Percentiles rank a stretch among this genome's conserved stretches.
phyloP scores from a whole-genome alignment of 352 stramenopile species.

The Phytophthora lateralis region DNA sequence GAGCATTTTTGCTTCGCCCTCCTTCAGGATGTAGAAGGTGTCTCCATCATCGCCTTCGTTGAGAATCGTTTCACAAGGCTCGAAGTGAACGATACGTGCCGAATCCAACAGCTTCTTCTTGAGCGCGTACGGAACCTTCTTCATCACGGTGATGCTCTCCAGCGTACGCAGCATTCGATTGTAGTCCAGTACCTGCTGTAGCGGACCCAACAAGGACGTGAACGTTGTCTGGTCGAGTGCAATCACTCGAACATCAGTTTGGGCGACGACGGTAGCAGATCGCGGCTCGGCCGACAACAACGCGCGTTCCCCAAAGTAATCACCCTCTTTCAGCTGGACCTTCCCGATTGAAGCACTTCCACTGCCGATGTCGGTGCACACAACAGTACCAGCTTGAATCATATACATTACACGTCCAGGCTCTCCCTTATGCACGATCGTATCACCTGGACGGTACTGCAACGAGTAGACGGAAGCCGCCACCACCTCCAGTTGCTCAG shows the following conservation, averaged over 20 bases:
- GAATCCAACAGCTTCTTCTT: slow-evolving; percentile 56
- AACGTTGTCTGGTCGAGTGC: slow-evolving; percentile 93
- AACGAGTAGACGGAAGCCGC: slow-evolving; percentile 50
- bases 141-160: slow-evolving; percentile 60
- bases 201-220: slow-evolving; percentile 86
- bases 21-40: slow-evolving; percentile 72
- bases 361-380: slow-evolving; percentile 64
- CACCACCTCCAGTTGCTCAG: slow-evolving; percentile 51
- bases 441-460: slow-evolving; percentile 55
- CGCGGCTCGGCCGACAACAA: slow-evolving; percentile 87
- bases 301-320: slow-evolving; percentile 94
- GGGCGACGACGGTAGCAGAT: slow-evolving; percentile 86
- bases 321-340: slow-evolving; percentile 61
- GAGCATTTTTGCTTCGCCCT: slow-evolving; percentile 47
- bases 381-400: slow-evolving; percentile 67
- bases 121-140: slow-evolving; percentile 38
- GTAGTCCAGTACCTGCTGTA: slow-evolving; percentile 87
- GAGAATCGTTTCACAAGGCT: slow-evolving; percentile 49
- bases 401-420: slow-evolving; percentile 81
- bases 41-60: slow-evolving; percentile 50
- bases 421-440: slow-evolving; percentile 84
- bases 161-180: slow-evolving; percentile 59
- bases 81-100: slow-evolving; percentile 45
- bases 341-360: slow-evolving; percentile 31
- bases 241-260: slow-evolving; percentile 52